Base-by-base conservation (phyloP, 2,329 filamentous ascomycete genomes). In the Monosporascus cannonballus region DNA sequence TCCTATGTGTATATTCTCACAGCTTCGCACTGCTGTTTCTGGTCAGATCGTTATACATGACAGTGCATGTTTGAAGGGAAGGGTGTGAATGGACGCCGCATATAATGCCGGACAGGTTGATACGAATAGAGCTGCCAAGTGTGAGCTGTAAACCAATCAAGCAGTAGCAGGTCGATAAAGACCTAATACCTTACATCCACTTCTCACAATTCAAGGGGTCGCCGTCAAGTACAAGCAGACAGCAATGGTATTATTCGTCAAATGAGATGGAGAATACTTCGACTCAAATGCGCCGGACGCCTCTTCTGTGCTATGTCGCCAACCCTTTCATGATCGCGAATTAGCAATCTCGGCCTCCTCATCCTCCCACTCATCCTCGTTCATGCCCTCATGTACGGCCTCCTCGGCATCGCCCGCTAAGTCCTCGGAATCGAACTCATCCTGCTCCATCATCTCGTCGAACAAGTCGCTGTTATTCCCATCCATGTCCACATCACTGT, bases 311-410 rank as follows among this genome's bases (percentile, higher is more conserved):
- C 39, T 14, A 39, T 20, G 6, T 5, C 6, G 38, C 18, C 38
- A 9, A 41, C 17, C 18, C 30, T 14, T 34, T 46, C n/a, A 25
- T 27, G n/a, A 38, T 17, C 30, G 47, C 18, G 56, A 57, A 46
- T 58, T 62, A 25, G 61, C 61, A 37, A 62, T 65, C 52, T 65
- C 63, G n/a, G 59, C 59, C 27, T 61, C 62, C 57, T 79, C 76
- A 30, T 79, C 76, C 59, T 80, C 76, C 76, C 76, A 81, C 41
- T 79, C 76, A 0, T 74, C 72, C 24, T 77, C 70, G 48, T 79
- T 77, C 69, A 76, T 75, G 53, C 64, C 64, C 55, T 77, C 72
- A 50, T 80, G 78, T 25, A 75, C 67, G 61, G 71, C 72, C 61
- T 71, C 76, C 68, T 74, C 79, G 47, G 67, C 77, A 63, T 72